Conservation (phyloP, 352 stramenopile genomes). For the Globisporangium spinosum region DNA sequence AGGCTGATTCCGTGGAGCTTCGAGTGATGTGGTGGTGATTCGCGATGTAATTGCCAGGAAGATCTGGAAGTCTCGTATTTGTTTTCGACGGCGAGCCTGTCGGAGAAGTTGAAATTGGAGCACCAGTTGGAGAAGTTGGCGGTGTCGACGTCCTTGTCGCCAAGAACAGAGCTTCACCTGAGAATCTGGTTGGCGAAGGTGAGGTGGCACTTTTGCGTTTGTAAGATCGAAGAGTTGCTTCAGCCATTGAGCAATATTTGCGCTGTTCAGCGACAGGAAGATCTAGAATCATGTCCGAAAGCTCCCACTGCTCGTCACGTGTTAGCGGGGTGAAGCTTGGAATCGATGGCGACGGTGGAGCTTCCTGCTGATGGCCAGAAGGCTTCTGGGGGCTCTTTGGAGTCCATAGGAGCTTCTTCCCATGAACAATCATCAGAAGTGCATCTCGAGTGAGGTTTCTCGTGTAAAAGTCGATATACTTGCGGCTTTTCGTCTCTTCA, state of each 20-base stretch:
- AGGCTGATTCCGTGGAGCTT: constrained; percentile 25
- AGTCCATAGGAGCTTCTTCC: constrained; percentile 24
- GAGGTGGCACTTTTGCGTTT: constrained; percentile 25
- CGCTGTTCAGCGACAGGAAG: constrained; percentile 50
- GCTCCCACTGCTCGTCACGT: constrained; percentile 49
- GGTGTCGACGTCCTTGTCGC: not conserved
- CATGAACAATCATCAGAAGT: constrained; percentile 41
- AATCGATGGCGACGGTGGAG: constrained; percentile 16
- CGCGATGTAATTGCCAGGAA: constrained; percentile 22
- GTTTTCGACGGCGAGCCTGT: constrained; percentile 4
- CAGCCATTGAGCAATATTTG: constrained; percentile 37
- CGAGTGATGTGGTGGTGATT: constrained; percentile 36
- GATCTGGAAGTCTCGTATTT: constrained; percentile 9
- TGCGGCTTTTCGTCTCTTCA: constrained; percentile 1
- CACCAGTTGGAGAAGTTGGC: not conserved
- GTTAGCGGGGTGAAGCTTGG: constrained; percentile 32
- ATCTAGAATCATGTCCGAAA: constrained; percentile 57
- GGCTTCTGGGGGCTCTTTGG: constrained; percentile 22
- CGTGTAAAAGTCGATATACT: constrained; percentile 59
- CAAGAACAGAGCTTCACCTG: constrained; percentile 13
- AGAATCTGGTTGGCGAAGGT: constrained; percentile 25
- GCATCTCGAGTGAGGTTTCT: constrained; percentile 40
- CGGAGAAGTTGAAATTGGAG: not conserved
- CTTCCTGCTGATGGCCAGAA: constrained; percentile 7
- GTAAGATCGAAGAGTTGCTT: constrained; percentile 30